Conservation (phyloP, 2,329 filamentous ascomycete species). For the Teratosphaeria pseudoeucalypti region DNA sequence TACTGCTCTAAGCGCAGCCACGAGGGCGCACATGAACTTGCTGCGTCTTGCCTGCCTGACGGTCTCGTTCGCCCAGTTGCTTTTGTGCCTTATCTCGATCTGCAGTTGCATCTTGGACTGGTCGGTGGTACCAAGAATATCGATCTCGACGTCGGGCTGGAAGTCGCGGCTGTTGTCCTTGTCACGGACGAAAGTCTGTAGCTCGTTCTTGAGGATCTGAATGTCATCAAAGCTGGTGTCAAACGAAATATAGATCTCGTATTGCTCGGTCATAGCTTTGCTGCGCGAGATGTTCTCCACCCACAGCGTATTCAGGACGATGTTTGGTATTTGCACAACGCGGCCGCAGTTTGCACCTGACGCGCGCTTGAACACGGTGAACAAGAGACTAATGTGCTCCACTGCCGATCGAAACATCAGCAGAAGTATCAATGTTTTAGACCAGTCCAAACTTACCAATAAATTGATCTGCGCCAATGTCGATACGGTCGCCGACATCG, state of each 20-base stretch:
- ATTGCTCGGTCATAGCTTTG: constrained; percentile 79
- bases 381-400: constrained; percentile 87
- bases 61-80: constrained; percentile 56
- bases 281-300: constrained; percentile 88
- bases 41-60: constrained; percentile 72
- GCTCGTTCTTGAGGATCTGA: constrained; percentile 71
- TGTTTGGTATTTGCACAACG: constrained; percentile 70
- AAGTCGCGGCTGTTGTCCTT: constrained; percentile 88
- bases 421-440: not conserved
- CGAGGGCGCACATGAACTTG: constrained; percentile 94
- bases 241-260: constrained; percentile 71
- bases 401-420: constrained; percentile 42
- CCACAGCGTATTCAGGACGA: constrained; percentile 83
- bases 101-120: constrained; percentile 80
- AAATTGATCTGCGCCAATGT: constrained; percentile 58
- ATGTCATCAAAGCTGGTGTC: constrained; percentile 85
- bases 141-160: constrained; percentile 69
- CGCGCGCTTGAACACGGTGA: constrained; percentile 80
- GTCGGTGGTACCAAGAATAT: constrained; percentile 67
- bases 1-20: constrained; percentile 73
- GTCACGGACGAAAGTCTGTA: constrained; percentile 72
- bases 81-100: constrained; percentile 79
- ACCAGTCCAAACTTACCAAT: constrained; percentile 11
- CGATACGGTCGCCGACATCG: constrained; percentile 89
- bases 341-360: constrained; percentile 60